Base-by-base conservation (phyloP, 331 rosid species). In the Phaseolus coccineus region DNA sequence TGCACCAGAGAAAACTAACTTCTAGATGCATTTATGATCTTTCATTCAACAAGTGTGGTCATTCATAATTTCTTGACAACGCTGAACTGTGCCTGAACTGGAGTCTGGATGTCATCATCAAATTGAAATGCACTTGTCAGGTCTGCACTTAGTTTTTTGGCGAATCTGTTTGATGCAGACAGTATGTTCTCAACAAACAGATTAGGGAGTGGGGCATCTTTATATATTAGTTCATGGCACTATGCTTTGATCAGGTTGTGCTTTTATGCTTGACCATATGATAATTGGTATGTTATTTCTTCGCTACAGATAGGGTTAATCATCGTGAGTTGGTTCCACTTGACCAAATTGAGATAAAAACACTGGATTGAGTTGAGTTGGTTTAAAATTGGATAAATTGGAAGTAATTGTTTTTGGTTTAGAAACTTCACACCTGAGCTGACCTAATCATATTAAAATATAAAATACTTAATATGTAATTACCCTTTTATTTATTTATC, bases 271-370 rank as follows among this genome's bases (percentile, higher is more conserved):
- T 73, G 63, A 57, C 47, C 59, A 4, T 42, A 39, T 67, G 56
- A 81, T 73, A 73, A 55, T 61, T 62, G 27, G 73, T 28, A 74
- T 48, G n/a, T 16, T 2, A 69, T 42, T 42, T 42, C 13, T 42
- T 42, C 14, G 1, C 1, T 42, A 1, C 12, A 0, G 47, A 42
- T 42, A 42, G 12, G 47, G 12, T 42, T 42, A 42, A 42, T 82
- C 37, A 42, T 82, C 27, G 16, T 16, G 56, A 9, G 56, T 48
- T 48, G 53, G 53, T 15, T 48, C n/a, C 16, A 3, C 53, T 3
- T 48, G 19, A 48, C 53, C 53, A 13, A 14, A 15, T 39, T 7
- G 10, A 39, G 44, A 9, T 39, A 39, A 39, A 39, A 39, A 39
- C 10, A 39, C 10, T 39, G 44, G 44, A 37, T 37, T 37, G 40